Evolutionary conservation across 176 grass and related monocot genomes (phyloP).

Genomic region (Saccharum spontaneum): DNA sequence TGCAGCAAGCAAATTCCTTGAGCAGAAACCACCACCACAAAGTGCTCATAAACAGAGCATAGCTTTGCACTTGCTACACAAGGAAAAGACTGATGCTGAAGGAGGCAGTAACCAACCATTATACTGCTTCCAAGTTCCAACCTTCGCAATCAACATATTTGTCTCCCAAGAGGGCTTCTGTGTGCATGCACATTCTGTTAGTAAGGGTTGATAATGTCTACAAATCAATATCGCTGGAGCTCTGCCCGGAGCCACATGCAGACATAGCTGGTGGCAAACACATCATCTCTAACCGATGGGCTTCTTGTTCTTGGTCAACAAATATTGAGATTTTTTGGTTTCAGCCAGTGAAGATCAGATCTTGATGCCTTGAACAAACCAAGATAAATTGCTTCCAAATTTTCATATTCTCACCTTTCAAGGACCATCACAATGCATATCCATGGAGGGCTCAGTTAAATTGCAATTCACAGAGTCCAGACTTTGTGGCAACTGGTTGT

Average conservation of each 20-base stretch:
- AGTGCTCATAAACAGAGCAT: constrained; percentile 1
- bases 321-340: neutral
- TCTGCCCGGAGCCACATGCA: neutral
- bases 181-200: constrained; percentile 16
- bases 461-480: constrained; percentile 6
- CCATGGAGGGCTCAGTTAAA: constrained; percentile 33
- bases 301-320: constrained; percentile 9
- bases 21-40: neutral
- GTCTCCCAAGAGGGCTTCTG: neutral
- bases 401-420: constrained; percentile 33
- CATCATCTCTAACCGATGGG: neutral
- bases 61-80: constrained; percentile 17
- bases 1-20: constrained; percentile 4
- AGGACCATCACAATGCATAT: constrained; percentile 39
- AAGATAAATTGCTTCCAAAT: neutral
- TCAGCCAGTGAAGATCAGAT: constrained; percentile 18
- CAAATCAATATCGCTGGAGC: neutral
- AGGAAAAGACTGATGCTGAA: neutral
- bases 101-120: neutral
- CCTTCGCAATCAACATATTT: constrained; percentile 7
- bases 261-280: constrained; percentile 17
- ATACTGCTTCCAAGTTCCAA: constrained; percentile 2
- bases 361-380: neutral
- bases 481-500: constrained; percentile 17
- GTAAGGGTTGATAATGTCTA: neutral